A percentile compares a stretch with the other conserved stretches of the same genome.
Evolutionary conservation across 305 asterid species (phyloP).

Genomic region (Fraxinus angustifolia): DNA sequence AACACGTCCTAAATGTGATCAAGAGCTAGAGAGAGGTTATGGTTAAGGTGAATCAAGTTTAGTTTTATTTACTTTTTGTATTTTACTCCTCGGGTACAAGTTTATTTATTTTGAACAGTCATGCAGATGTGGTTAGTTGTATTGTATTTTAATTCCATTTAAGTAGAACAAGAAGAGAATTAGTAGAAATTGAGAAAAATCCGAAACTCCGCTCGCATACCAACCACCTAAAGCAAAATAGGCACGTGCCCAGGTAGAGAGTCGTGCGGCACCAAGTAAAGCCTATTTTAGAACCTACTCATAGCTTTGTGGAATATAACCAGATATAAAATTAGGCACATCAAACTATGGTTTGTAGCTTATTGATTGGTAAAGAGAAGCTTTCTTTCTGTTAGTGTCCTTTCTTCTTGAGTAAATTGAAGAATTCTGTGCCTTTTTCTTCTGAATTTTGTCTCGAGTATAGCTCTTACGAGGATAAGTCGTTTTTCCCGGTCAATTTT

Average conservation of each 20-base stretch:
- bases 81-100: background rate
- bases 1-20: background rate
- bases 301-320: conserved; percentile 35
- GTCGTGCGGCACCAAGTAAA: background rate
- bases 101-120: no score
- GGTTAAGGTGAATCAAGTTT: background rate
- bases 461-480: conserved; percentile 22
- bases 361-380: background rate
- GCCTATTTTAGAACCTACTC: background rate
- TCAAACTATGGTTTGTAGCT: conserved; percentile 13
- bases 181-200: background rate
- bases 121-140: background rate
- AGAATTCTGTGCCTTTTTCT: conserved; percentile 10
- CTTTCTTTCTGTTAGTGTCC: background rate
- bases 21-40: background rate
- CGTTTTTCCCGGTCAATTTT: conserved; percentile 19
- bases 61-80: no score
- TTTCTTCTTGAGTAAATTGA: conserved; percentile 15
- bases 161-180: background rate
- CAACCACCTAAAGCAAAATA: background rate
- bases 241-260: background rate
- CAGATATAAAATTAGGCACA: conserved; percentile 33
- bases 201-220: background rate
- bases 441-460: background rate
- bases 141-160: background rate